Base-by-base conservation (phyloP, 108 stramenopile genomes). In the Cyclotella sp. region DNA sequence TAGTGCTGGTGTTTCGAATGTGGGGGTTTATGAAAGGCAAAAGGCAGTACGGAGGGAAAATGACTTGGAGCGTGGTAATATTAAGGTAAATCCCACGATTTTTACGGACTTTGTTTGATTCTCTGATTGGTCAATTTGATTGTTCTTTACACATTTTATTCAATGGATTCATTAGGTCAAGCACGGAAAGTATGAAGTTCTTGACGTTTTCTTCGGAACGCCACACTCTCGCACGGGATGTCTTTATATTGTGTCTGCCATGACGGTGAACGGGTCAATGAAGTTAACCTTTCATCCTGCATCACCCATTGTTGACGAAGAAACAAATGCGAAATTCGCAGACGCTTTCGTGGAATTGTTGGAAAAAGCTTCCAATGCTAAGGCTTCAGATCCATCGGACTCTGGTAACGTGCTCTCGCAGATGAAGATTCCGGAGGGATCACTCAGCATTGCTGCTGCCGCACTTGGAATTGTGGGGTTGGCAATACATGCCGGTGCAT, bases 261-360 rank as follows among this genome's bases (percentile, higher is more conserved):
- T 93, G 54, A 93, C 95, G 28, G 86, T 96, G 16, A 75, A 89
- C 68, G 93, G 86, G 19, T 79, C 85, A 57, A 84, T 94, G 79
- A 86, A 91, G 68, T 70, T 91, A 24, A 91, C 90, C 4, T 93
- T 93, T 82, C 88, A 95, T 82, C 91, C 92, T 24, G 90, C 88
- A 53, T 69, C 80, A 11, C 93, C 93, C 0, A 86, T 93, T 63
- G 93, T 92, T 28, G 76, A 69, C 21, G 90, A 87, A 61, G 82
- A 79, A 72, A 85, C 78, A 0, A 90, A 87, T 68, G 73, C 53
- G 18, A 30, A 89, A 72, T 93, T 90, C 79, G 91, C 93, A 12
- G 90, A 93, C 83, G 84, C 88, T 1, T 86, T 92, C 47, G 78
- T 89, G 22, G 91, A 93, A 39, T 45, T 89, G 43, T 54, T 91